A percentile compares a stretch with the other conserved stretches of the same genome.
Conservation (phyloP, 352 stramenopile genomes). For the Phytophthora vignae region DNA sequence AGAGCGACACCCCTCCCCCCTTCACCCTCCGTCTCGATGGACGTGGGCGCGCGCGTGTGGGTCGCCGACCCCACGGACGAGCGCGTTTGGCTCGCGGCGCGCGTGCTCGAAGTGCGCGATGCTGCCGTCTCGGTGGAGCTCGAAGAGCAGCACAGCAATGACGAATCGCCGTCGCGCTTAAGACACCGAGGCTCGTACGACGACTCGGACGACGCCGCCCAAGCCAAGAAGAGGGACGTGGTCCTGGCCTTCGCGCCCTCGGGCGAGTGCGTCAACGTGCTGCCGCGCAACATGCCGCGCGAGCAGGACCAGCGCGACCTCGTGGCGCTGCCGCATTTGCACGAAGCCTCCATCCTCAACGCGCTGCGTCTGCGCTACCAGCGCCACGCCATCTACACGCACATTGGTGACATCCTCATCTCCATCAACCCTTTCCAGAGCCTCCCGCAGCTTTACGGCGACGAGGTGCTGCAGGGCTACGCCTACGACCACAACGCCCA, state of each 20-base stretch:
- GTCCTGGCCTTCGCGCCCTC: slow-evolving; percentile 40
- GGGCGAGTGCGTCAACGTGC: slow-evolving; percentile 72
- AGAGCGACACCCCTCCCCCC: slow-evolving; percentile 1
- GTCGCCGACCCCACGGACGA: slow-evolving; percentile 58
- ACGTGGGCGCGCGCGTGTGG: slow-evolving; percentile 78
- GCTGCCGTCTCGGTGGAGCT: slow-evolving; percentile 38
- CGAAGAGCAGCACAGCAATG: slow-evolving; percentile 12
- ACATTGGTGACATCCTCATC: slow-evolving; percentile 87
- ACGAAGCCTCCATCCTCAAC: slow-evolving; percentile 88
- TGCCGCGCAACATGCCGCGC: slow-evolving; percentile 70
- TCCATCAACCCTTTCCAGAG: slow-evolving; percentile 89
- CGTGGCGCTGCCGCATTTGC: slow-evolving; percentile 82
- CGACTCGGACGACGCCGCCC: slow-evolving; percentile 10
- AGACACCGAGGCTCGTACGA: slow-evolving; percentile 20
- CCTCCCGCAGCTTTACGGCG: slow-evolving; percentile 73
- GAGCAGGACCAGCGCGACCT: slow-evolving; percentile 81
- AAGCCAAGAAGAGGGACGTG: slow-evolving; percentile 42
- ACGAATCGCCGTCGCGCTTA: slow-evolving; percentile 13
- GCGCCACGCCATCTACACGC: slow-evolving; percentile 88
- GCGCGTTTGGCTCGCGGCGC: slow-evolving; percentile 70
- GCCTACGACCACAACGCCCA: slow-evolving; percentile 35
- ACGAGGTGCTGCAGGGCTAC: slow-evolving; percentile 59
- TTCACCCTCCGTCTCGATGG: slow-evolving; percentile 51
- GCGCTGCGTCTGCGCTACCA: slow-evolving; percentile 80
- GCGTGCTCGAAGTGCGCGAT: slow-evolving; percentile 31